phyloP scores from a whole-genome alignment of 306 rosid genomes.

The Parietaria judaica region DNA sequence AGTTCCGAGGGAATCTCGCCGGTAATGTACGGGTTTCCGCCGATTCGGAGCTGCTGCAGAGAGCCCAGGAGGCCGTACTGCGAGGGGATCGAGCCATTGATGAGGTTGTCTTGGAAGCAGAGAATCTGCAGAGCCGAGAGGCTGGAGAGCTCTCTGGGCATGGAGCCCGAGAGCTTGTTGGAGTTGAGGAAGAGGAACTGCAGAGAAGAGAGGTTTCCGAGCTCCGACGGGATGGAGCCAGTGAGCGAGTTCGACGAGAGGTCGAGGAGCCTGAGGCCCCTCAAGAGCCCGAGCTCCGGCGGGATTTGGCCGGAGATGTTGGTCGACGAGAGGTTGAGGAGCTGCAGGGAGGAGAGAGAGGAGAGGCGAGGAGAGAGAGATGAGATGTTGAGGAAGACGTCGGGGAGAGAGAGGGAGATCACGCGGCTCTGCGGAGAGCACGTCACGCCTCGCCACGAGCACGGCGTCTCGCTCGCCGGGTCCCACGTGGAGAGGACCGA shows the following conservation, averaged over 20 bases:
- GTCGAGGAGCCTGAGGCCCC: conserved; percentile 70
- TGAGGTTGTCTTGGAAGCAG: conserved; percentile 71
- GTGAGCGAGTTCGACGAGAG: conserved; percentile 75
- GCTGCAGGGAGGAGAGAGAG: conserved; percentile 71
- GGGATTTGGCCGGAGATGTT: conserved; percentile 81
- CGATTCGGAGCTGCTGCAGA: conserved; percentile 79
- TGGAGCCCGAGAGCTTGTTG: conserved; percentile 52
- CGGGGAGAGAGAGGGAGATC: conserved; percentile 70
- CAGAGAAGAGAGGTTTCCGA: conserved; percentile 57
- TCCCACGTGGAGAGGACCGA: conserved; percentile 79
- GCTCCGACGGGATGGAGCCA: conserved; percentile 68
- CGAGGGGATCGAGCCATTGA: conserved; percentile 79
- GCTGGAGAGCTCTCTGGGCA: conserved; percentile 58
- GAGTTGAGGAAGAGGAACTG: conserved; percentile 76
- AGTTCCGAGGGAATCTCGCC: conserved; percentile 71
- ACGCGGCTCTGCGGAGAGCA: conserved; percentile 88
- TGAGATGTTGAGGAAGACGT: conserved; percentile 67
- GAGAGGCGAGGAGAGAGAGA: conserved; percentile 62
- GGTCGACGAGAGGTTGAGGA: conserved; percentile 87
- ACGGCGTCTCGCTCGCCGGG: conserved; percentile 69
- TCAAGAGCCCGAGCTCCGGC: conserved; percentile 60
- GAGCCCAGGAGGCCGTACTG: conserved; percentile 63
- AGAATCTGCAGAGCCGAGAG: conserved; percentile 65
- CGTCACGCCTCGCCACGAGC: conserved; percentile 83
- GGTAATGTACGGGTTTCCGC: conserved; percentile 76